Evolutionary conservation across 2,329 filamentous ascomycete species (phyloP).

Genomic region (Ascochyta clinopodiicola): DNA sequence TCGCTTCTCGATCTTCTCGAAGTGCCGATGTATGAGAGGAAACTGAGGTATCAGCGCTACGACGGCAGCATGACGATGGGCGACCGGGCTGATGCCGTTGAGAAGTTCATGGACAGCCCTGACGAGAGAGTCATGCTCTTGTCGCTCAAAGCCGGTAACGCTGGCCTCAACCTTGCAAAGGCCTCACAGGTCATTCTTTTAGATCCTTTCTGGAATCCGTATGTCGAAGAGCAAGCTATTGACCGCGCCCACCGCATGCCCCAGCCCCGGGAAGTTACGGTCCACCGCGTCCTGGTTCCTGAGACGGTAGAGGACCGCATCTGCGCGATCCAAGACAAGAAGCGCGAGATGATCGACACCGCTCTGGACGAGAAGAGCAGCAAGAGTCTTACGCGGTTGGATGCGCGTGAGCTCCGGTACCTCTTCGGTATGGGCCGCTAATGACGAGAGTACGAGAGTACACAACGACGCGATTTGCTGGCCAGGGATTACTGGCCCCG

Average conservation of each 20-base stretch:
- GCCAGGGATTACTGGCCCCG: background rate
- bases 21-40: conserved; percentile 68
- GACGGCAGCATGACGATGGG: conserved; percentile 76
- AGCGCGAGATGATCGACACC: conserved; percentile 76
- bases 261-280: conserved; percentile 73
- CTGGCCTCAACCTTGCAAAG: conserved; percentile 83
- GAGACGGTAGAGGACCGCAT: conserved; percentile 90
- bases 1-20: conserved; percentile 79
- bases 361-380: conserved; percentile 80
- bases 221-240: conserved; percentile 89
- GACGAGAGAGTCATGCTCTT: conserved; percentile 74
- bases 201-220: conserved; percentile 95
- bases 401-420: conserved; percentile 70
- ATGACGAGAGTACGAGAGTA: too few relatives aligned
- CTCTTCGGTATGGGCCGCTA: conserved; percentile 62
- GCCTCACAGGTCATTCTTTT: conserved; percentile 88
- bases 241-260: conserved; percentile 90
- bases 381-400: conserved; percentile 70
- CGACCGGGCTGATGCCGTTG: conserved; percentile 70
- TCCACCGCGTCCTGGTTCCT: conserved; percentile 79
- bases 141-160: conserved; percentile 80
- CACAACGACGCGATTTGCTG: background rate
- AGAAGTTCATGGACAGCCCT: conserved; percentile 69
- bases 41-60: conserved; percentile 70
- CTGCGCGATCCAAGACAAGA: conserved; percentile 76